These are phyloP conservation scores for Talaromyces sp. DNA, from an alignment of 2,329 filamentous ascomycete genomes.

Conservation along the genomic window DNA sequence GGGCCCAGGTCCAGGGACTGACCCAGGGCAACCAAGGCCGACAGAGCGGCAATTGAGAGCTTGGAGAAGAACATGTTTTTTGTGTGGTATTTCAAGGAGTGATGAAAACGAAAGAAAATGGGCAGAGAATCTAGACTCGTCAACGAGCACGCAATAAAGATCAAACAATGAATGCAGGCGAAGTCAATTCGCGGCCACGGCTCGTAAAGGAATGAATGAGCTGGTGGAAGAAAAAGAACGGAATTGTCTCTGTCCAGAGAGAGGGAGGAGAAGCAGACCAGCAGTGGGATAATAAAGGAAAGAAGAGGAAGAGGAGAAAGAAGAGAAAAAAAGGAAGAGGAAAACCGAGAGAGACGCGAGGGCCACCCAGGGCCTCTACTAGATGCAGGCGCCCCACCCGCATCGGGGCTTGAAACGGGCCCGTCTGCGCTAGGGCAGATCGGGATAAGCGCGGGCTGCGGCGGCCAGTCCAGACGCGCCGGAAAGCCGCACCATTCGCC, in stretches of 20 bases:
- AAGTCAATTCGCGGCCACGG: slow-evolving; percentile 10
- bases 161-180: slow-evolving; percentile 13
- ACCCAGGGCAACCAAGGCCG: slow-evolving; percentile 28
- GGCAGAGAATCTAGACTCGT: slow-evolving; percentile 12
- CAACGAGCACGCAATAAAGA: slow-evolving; percentile 9
- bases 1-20: slow-evolving; percentile 25
- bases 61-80: slow-evolving; percentile 33
- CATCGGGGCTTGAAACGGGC: background rate
- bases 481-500: background rate
- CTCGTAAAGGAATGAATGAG: slow-evolving; percentile 13
- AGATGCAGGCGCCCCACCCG: background rate
- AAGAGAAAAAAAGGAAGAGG: background rate
- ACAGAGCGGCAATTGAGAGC: slow-evolving; percentile 29
- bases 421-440: background rate
- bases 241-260: slow-evolving; percentile 11
- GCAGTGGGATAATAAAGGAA: slow-evolving; percentile 1
- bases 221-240: slow-evolving; percentile 4
- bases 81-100: background rate
- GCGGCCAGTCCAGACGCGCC: background rate
- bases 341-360: background rate
- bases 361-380: too few relatives aligned
- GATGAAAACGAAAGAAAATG: slow-evolving; percentile 12
- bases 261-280: slow-evolving; percentile 1
- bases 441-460: background rate
- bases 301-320: background rate